These are phyloP conservation scores for Hypoxylon sp. DNA, from an alignment of 2,329 filamentous ascomycete species.

Conservation along the genomic window DNA sequence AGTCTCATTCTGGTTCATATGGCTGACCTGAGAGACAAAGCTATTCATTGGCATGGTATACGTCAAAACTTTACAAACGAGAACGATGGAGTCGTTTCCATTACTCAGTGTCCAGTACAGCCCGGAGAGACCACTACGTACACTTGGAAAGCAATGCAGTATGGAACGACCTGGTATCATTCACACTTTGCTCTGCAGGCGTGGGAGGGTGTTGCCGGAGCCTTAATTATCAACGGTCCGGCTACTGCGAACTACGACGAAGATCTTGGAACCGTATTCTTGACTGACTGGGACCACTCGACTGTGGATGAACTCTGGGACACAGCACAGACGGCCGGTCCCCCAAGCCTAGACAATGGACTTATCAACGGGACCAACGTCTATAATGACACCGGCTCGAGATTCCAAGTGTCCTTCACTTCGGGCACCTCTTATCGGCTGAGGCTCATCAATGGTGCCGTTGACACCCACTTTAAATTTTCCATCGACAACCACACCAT, in stretches of 20 bases:
- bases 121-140: constrained; percentile 68
- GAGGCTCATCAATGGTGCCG: constrained; percentile 61
- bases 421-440: constrained; percentile 60
- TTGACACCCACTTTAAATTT: constrained; percentile 62
- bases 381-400: constrained; percentile 53
- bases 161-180: constrained; percentile 71
- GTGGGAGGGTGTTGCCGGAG: constrained; percentile 69
- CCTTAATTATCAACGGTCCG: constrained; percentile 72
- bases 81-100: constrained; percentile 66
- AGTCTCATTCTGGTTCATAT: neutral
- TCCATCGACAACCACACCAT: constrained; percentile 68
- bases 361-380: constrained; percentile 54
- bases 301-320: constrained; percentile 56
- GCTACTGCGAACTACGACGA: constrained; percentile 70
- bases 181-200: constrained; percentile 66
- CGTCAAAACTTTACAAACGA: constrained; percentile 66
- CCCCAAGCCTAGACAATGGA: constrained; percentile 59
- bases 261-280: constrained; percentile 70
- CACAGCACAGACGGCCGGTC: constrained; percentile 47
- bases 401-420: constrained; percentile 56
- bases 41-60: constrained; percentile 73
- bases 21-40: constrained; percentile 28
- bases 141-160: constrained; percentile 66
- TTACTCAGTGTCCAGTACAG: constrained; percentile 65
- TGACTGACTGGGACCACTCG: constrained; percentile 70